Evolutionary conservation across 176 grass and related monocot species (phyloP).

Genomic region (Phoenix roebelenii): DNA sequence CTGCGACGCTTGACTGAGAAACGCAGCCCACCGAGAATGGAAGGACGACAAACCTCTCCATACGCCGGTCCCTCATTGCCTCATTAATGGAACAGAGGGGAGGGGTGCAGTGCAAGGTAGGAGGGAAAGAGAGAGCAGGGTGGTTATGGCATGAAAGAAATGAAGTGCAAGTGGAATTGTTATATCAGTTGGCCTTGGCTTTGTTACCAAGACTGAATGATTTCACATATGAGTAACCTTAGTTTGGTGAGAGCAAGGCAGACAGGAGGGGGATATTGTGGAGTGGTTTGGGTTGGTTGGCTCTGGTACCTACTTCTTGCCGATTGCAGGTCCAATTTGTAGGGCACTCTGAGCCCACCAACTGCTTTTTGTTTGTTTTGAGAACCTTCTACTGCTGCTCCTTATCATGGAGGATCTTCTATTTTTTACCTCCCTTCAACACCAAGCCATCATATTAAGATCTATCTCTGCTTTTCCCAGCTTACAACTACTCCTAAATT

Average conservation of each 20-base stretch:
- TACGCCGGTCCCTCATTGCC: conserved; percentile 59
- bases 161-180: conserved; percentile 6
- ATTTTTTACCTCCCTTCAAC: too few relatives aligned
- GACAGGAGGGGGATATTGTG: background rate
- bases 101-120: too few relatives aligned
- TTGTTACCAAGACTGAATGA: conserved; percentile 36
- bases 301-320: too few relatives aligned
- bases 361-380: too few relatives aligned
- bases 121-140: background rate
- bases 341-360: too few relatives aligned
- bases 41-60: conserved; percentile 42
- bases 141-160: conserved; percentile 7
- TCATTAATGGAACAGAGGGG: background rate
- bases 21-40: conserved; percentile 87
- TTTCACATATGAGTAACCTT: background rate
- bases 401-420: too few relatives aligned
- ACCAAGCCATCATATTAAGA: too few relatives aligned
- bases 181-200: conserved; percentile 25
- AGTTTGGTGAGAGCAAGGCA: conserved; percentile 38
- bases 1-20: conserved; percentile 63
- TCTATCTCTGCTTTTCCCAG: too few relatives aligned
- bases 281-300: too few relatives aligned
- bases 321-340: too few relatives aligned
- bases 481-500: too few relatives aligned
- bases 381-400: too few relatives aligned